phyloP scores from a whole-genome alignment of 1,284 basidiomycete genomes.

The Microbotryomycetes sp. region DNA sequence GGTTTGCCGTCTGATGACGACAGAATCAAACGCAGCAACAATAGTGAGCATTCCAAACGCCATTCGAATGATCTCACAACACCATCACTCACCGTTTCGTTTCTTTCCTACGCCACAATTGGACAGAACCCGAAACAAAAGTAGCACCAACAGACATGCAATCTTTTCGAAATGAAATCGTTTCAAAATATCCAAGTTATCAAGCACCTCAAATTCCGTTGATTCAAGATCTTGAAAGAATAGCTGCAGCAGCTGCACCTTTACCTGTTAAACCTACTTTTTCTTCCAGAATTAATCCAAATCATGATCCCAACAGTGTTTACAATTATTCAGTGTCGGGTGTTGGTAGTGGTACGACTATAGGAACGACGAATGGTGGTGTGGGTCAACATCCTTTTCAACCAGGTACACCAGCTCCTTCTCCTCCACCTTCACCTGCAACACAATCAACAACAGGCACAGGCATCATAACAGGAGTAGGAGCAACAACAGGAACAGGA shows the following conservation, averaged over 20 bases:
- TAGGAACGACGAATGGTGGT: too few species aligned
- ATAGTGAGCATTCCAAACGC: background rate
- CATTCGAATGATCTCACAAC: slow-evolving; percentile 43
- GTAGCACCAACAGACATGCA: slow-evolving; percentile 76
- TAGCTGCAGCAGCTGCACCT: slow-evolving; percentile 85
- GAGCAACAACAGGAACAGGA: slow-evolving; percentile 26
- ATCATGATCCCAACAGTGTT: slow-evolving; percentile 21
- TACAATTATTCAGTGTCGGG: background rate
- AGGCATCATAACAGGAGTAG: too few species aligned
- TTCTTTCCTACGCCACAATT: background rate
- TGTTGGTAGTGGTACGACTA: background rate
- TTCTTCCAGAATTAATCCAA: slow-evolving; percentile 64
- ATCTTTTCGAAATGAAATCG: slow-evolving; percentile 76
- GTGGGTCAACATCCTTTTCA: slow-evolving; percentile 14
- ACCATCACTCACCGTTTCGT: background rate
- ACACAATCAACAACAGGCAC: slow-evolving; percentile 40
- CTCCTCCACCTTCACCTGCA: slow-evolving; percentile 16
- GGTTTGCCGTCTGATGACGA: slow-evolving; percentile 42
- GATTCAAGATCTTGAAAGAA: slow-evolving; percentile 48
- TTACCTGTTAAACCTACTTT: slow-evolving; percentile 78
- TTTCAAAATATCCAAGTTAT: slow-evolving; percentile 87
- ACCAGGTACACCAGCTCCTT: background rate
- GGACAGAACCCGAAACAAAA: slow-evolving; percentile 30
- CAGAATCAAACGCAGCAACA: background rate
- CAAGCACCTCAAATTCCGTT: slow-evolving; percentile 37